Evolutionary conservation across 495 filamentous ascomycete genomes (phyloP), one percentile per base, ranked within the genome.

Genomic region (Trichocladium uniseriatum): DNA sequence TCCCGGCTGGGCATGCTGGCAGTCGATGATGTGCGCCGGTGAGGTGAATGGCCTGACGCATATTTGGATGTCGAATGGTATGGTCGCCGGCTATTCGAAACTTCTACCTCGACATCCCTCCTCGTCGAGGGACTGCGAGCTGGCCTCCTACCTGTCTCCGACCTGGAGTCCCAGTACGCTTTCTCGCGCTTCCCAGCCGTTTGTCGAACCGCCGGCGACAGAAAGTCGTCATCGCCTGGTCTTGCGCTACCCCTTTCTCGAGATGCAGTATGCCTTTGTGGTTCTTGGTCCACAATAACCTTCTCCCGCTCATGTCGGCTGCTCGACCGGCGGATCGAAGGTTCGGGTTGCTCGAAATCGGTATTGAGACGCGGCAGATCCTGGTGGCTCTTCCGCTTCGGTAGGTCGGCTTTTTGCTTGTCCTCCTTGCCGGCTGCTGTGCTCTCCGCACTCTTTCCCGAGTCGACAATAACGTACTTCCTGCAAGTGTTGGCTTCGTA

Each of bases 401-500:
- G 50, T 21, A 66, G 55, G 43, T 52, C 58, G 24, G 49, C 50
- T n/a, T 18, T 22, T 14, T 19, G 5, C 20, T 65, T 62, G n/a
- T 52, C 42, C 22, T 49, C 51, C 13, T 48, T 52, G 27, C 13
- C 38, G 3, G 15, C 16, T 20, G 53, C 55, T 6, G 36, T 19
- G 6, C 16, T 27, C 3, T 46, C 49, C 1, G 28, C 13, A 3
- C 21, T 21, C 15, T 51, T 51, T 4, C 56, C 53, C 6, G 52
- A 40, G 40, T 31, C 21, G 3, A 59, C 57, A 43, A 57, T 28
- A 2, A 62, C 61, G 44, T 61, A 66, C 45, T 70, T 68, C 22
- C 69, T 59, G 43, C 68, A 61, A 4, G 66, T 73, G 45, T 72
- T 71, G 11, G 65, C 68, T 19, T 72, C 63, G 31, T 71, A 72